A percentile compares a stretch with the other conserved stretches of the same genome.
phyloP scores from a whole-genome alignment of 2,329 filamentous ascomycete genomes.

The Cadophora luteo-olivacea region DNA sequence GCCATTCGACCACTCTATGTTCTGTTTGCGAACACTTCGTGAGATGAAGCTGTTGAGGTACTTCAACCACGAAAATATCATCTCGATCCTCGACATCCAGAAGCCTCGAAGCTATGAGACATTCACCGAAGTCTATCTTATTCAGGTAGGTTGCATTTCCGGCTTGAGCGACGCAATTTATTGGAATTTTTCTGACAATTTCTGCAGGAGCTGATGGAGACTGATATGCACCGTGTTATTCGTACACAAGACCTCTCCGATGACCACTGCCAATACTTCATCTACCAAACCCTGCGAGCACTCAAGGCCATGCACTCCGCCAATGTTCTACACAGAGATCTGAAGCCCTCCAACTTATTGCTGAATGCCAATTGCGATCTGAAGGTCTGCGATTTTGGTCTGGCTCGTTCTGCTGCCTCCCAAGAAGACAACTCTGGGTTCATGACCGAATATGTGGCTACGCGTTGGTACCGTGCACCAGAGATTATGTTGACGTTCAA shows the following conservation, averaged over 20 bases:
- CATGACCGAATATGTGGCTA: slow-evolving; percentile 99
- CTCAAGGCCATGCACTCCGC: slow-evolving; percentile 99
- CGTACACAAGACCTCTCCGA: slow-evolving; percentile 98
- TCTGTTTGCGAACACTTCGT: slow-evolving; percentile 92
- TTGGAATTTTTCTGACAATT: slow-evolving; percentile 25
- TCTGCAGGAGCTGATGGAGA: slow-evolving; percentile 93
- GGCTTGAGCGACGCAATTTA: slow-evolving; percentile 1
- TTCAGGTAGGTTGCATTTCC: slow-evolving; percentile 68
- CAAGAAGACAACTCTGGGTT: slow-evolving; percentile 99
- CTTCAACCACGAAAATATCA: slow-evolving; percentile 99
- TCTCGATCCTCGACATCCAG: slow-evolving; percentile 98
- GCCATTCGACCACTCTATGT: slow-evolving; percentile 99
- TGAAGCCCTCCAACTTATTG: slow-evolving; percentile 96
- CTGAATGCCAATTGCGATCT: slow-evolving; percentile 98
- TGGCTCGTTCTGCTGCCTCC: slow-evolving; percentile 92
- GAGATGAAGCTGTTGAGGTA: slow-evolving; percentile 99
- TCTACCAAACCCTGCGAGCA: slow-evolving; percentile 97
- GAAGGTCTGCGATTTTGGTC: slow-evolving; percentile 98
- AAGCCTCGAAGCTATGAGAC: slow-evolving; percentile 95
- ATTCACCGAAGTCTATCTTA: slow-evolving; percentile 98
- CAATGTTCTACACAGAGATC: slow-evolving; percentile 94
- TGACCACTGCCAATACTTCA: slow-evolving; percentile 99
- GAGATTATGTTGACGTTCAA: slow-evolving; percentile 99
- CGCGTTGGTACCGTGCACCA: slow-evolving; percentile 97
- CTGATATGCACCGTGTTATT: slow-evolving; percentile 99